Evolutionary conservation across 2,329 filamentous ascomycete genomes (phyloP).

Genomic region (Lachnellula suecica): DNA sequence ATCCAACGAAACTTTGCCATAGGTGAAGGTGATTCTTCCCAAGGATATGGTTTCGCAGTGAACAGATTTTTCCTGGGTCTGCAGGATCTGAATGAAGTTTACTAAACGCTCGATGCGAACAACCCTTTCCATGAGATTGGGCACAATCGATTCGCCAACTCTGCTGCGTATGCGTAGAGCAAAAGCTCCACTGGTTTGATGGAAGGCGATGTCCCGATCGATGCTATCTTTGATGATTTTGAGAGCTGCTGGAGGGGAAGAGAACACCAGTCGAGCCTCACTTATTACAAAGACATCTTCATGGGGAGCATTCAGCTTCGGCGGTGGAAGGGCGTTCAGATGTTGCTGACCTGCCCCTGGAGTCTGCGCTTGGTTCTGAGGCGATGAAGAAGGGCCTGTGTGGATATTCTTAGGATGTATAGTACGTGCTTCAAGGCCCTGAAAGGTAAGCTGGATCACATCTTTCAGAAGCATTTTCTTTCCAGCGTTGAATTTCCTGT

Average conservation of each 20-base stretch:
- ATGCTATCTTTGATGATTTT: conserved; percentile 28
- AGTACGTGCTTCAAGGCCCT: conserved; percentile 29
- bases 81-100: conserved; percentile 66
- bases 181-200: conserved; percentile 27
- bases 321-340: not conserved
- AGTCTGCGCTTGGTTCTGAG: not conserved
- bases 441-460: conserved; percentile 57
- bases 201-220: conserved; percentile 33
- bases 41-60: conserved; percentile 60
- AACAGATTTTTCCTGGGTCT: conserved; percentile 53
- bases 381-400: not conserved
- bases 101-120: conserved; percentile 68
- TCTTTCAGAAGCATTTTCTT: conserved; percentile 36
- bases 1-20: conserved; percentile 40
- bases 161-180: conserved; percentile 31
- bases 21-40: conserved; percentile 66
- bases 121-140: conserved; percentile 31
- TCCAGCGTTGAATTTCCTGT: conserved; percentile 13
- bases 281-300: conserved; percentile 30
- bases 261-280: conserved; percentile 30
- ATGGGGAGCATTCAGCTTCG: not conserved
- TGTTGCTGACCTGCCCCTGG: not conserved
- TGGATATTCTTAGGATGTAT: not conserved
- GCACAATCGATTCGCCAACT: conserved; percentile 30
- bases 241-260: conserved; percentile 24